Conservation (phyloP, 768 basidiomycete species). For the Amanita molliuscula region DNA sequence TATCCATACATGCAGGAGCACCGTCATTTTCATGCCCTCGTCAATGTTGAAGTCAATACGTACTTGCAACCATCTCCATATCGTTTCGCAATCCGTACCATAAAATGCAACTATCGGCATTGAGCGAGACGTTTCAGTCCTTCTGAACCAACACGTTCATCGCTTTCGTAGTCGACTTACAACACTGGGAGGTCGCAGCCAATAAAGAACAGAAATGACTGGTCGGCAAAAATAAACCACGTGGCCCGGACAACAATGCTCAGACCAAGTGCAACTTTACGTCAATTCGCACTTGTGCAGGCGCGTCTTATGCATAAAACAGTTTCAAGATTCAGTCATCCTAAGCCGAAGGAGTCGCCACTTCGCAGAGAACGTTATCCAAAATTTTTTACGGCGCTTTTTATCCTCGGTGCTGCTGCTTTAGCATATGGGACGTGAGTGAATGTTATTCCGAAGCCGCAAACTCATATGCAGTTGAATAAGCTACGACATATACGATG, state of each 20-base stretch:
- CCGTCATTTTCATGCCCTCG: too few species aligned
- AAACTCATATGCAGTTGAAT: background rate
- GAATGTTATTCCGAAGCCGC: constrained; percentile 3
- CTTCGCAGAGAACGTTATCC: constrained; percentile 6
- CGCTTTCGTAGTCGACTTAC: too few species aligned
- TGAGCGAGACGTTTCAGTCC: too few species aligned
- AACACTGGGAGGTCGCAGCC: background rate
- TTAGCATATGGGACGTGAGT: constrained; percentile 26
- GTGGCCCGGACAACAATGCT: background rate
- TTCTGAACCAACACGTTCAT: too few species aligned
- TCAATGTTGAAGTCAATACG: too few species aligned
- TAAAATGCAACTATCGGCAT: too few species aligned
- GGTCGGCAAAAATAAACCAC: too few species aligned
- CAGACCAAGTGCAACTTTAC: background rate
- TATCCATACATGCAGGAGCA: too few species aligned
- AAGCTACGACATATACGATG: constrained; percentile 47
- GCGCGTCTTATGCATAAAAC: background rate
- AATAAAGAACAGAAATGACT: too few species aligned
- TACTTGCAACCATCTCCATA: too few species aligned
- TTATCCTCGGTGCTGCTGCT: constrained; percentile 20
- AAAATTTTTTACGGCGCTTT: constrained; percentile 18
- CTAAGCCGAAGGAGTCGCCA: background rate
- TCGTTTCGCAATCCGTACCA: background rate
- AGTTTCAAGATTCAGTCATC: background rate
- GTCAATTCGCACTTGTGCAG: background rate